Base-by-base conservation (phyloP, 352 stramenopile species). In the Aphanomyces invadans region DNA sequence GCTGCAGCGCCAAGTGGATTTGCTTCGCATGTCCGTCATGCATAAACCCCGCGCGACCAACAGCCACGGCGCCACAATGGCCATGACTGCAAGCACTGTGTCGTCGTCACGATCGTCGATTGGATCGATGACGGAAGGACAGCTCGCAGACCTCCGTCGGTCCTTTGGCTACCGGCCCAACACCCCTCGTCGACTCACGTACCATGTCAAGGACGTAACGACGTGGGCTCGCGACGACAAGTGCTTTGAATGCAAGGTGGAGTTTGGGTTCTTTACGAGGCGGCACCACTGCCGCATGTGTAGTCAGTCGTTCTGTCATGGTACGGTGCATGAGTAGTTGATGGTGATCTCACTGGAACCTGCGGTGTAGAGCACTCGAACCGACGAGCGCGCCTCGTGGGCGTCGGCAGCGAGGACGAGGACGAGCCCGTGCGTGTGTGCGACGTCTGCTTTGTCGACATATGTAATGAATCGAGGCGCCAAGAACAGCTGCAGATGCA, bases 261-360 rank as follows among this genome's bases (percentile, higher is more conserved):
- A 62, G 26, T 62, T 62, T 62, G 31, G 21, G 17, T 62, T 31
- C 21, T 62, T 62, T 28, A 62, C 53, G 29, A 28, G 53, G 29
- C 53, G 53, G 29, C 31, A 62, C 28, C 53, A 62, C 53, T 62
- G 53, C 33, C 53, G 51, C n/a, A 38, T 59, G 51, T 59, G 51
- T 28, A 36, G 51, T 36, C 51, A 59, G 7, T 59, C 51, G 25
- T 59, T 59, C 25, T 59, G 51, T 36, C 51, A 59, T 28, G 51
- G 51, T 59, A 59, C 10, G 19, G 17, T 48, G 15, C n/a, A 0
- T 1, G 17, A 21, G 1, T 21, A 1, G 46, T 28, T 28, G 23
- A 54, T 54, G 19, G 15, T 21, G 46, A 54, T 54, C 46, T 54
- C 46, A 54, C 46, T 48, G 23, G 17, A 54, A n/a, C n/a, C n/a